These are phyloP conservation scores for Fraxinus sp. DNA, from an alignment of 305 asterid genomes.

Conservation along the genomic window DNA sequence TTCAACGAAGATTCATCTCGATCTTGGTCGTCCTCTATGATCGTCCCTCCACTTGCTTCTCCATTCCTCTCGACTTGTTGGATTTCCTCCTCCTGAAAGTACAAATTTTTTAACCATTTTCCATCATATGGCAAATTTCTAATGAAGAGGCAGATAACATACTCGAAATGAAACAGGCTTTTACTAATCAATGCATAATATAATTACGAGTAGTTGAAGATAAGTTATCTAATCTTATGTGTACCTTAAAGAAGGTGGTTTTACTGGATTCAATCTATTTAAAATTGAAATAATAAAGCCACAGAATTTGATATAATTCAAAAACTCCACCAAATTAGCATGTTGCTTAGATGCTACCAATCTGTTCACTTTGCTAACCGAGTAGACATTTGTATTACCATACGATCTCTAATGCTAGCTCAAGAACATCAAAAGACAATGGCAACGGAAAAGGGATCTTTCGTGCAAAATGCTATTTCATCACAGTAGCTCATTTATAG, in stretches of 20 bases:
- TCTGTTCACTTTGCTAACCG: neutral
- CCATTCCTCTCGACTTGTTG: constrained; percentile 22
- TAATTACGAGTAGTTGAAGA: neutral
- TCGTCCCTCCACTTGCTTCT: constrained; percentile 28
- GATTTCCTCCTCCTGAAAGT: constrained; percentile 35
- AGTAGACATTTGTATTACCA: neutral
- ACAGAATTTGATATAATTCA: neutral
- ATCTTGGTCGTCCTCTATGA: constrained; percentile 30
- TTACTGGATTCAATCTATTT: neutral
- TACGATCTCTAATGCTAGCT: neutral
- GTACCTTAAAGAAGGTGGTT: neutral
- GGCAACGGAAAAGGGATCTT: neutral
- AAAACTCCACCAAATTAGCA: neutral
- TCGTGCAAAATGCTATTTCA: neutral
- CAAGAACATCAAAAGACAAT: neutral
- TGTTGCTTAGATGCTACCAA: neutral
- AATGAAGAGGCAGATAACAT: neutral
- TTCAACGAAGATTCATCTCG: constrained; percentile 31
- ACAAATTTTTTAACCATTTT: constrained; percentile 3
- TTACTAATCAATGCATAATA: neutral
- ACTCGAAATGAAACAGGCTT: neutral
- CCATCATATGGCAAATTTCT: neutral
- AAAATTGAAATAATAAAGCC: neutral
- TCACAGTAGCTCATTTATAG: neutral
- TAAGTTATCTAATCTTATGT: neutral